These are phyloP conservation scores for Ophiostoma tasmaniense DNA, from an alignment of 2,329 filamentous ascomycete genomes.

Conservation along the genomic window DNA sequence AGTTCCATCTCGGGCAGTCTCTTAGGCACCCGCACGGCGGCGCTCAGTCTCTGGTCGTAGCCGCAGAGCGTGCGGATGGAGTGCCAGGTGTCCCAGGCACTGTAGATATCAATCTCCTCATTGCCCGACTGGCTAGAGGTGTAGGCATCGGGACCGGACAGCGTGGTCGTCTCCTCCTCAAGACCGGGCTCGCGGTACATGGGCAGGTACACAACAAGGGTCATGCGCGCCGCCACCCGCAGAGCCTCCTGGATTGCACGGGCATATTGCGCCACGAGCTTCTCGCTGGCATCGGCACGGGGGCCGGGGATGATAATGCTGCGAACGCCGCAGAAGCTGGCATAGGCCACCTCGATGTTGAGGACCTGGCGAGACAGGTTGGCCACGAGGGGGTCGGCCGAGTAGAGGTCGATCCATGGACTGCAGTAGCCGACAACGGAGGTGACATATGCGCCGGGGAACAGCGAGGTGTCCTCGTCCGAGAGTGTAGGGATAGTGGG, in stretches of 20 bases:
- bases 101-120: slow-evolving; percentile 59
- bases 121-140: slow-evolving; percentile 28
- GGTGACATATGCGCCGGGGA: slow-evolving; percentile 58
- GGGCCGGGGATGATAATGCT: slow-evolving; percentile 79
- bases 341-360: slow-evolving; percentile 86
- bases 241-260: slow-evolving; percentile 76
- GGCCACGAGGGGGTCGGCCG: slow-evolving; percentile 70
- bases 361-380: slow-evolving; percentile 84
- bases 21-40: slow-evolving; percentile 53
- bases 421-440: slow-evolving; percentile 74
- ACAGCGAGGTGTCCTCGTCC: slow-evolving; percentile 68
- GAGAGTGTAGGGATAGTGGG: slow-evolving; percentile 61
- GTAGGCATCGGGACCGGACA: slow-evolving; percentile 37
- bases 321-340: slow-evolving; percentile 84
- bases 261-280: slow-evolving; percentile 65
- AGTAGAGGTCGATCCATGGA: slow-evolving; percentile 86
- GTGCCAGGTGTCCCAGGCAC: slow-evolving; percentile 91
- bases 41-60: slow-evolving; percentile 70
- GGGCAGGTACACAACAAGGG: slow-evolving; percentile 71
- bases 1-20: slow-evolving; percentile 51
- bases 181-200: slow-evolving; percentile 67
- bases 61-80: slow-evolving; percentile 74
- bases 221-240: slow-evolving; percentile 63
- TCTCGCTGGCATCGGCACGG: slow-evolving; percentile 41
- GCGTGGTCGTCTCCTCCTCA: slow-evolving; percentile 43